Conservation (phyloP, 2,329 filamentous ascomycete genomes). For the Ceratocystis albifundus region DNA sequence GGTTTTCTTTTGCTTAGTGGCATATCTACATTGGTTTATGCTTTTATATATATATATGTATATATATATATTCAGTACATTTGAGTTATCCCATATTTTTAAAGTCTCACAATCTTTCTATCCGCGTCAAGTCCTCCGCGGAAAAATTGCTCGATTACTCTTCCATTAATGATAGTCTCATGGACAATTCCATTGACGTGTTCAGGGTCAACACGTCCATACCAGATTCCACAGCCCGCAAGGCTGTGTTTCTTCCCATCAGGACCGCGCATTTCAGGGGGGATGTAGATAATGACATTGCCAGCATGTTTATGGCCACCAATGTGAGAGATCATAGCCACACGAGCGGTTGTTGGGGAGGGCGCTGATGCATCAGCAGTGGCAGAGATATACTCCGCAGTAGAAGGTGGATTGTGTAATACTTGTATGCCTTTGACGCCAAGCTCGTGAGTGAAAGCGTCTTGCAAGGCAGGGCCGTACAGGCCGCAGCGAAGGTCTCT, state of each 20-base stretch:
- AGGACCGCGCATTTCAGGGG: slow-evolving; percentile 36
- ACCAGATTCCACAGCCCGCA: slow-evolving; percentile 67
- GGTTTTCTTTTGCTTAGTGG: background rate
- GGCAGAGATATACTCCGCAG: background rate
- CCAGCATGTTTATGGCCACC: slow-evolving; percentile 79
- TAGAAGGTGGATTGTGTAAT: slow-evolving; percentile 26
- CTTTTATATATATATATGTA: slow-evolving; percentile 3
- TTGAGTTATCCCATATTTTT: background rate
- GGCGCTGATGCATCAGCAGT: background rate
- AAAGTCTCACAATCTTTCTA: slow-evolving; percentile 35
- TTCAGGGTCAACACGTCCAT: slow-evolving; percentile 62
- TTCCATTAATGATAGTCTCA: slow-evolving; percentile 57
- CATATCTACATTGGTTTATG: background rate
- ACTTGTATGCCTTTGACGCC: slow-evolving; percentile 40
- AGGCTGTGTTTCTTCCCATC: slow-evolving; percentile 39
- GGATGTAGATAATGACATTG: slow-evolving; percentile 72
- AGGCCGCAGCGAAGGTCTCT: slow-evolving; percentile 74
- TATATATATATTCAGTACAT: background rate
- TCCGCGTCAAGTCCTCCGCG: slow-evolving; percentile 53
- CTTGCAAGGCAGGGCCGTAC: slow-evolving; percentile 59
- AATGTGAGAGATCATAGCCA: slow-evolving; percentile 66
- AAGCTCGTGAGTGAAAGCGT: slow-evolving; percentile 51
- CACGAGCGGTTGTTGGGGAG: slow-evolving; percentile 38
- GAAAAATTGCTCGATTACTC: slow-evolving; percentile 58
- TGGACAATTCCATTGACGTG: slow-evolving; percentile 65